A percentile compares a stretch with the other conserved stretches of the same genome.
Conservation (phyloP, 257 asterid species). For the Craterostigma plantagineum region DNA sequence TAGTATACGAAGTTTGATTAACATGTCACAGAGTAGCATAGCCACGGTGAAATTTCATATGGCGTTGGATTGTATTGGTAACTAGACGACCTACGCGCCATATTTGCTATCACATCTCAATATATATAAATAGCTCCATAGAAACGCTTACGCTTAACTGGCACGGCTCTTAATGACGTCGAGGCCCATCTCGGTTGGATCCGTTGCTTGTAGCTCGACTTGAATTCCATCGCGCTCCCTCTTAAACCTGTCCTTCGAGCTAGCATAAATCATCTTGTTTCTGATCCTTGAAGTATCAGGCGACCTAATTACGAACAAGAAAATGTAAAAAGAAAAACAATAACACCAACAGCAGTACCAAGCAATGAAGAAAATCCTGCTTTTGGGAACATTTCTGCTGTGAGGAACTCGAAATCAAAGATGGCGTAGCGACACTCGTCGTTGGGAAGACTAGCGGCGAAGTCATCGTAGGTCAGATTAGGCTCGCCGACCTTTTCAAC, state of each 20-base stretch:
- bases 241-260: slow-evolving; percentile 49
- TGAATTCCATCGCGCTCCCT: slow-evolving; percentile 42
- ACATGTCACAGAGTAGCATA: no score
- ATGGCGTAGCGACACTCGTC: slow-evolving; percentile 37
- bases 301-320: no score
- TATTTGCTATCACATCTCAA: neutral
- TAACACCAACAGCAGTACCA: no score
- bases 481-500: slow-evolving; percentile 43
- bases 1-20: no score
- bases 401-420: slow-evolving; percentile 35
- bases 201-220: slow-evolving; percentile 41
- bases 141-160: no score
- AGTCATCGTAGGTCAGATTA: slow-evolving; percentile 24
- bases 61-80: no score
- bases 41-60: no score
- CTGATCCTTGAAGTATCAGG: slow-evolving; percentile 33
- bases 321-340: no score
- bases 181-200: slow-evolving; percentile 42
- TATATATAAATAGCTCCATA: no score
- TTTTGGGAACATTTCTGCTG: slow-evolving; percentile 39
- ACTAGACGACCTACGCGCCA: no score
- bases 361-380: slow-evolving; percentile 45
- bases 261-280: slow-evolving; percentile 46
- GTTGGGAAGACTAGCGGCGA: slow-evolving; percentile 27
- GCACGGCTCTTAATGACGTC: slow-evolving; percentile 37